These are phyloP conservation scores for Clitocybe nebularis DNA, from an alignment of 1,284 basidiomycete species.

Conservation along the genomic window DNA sequence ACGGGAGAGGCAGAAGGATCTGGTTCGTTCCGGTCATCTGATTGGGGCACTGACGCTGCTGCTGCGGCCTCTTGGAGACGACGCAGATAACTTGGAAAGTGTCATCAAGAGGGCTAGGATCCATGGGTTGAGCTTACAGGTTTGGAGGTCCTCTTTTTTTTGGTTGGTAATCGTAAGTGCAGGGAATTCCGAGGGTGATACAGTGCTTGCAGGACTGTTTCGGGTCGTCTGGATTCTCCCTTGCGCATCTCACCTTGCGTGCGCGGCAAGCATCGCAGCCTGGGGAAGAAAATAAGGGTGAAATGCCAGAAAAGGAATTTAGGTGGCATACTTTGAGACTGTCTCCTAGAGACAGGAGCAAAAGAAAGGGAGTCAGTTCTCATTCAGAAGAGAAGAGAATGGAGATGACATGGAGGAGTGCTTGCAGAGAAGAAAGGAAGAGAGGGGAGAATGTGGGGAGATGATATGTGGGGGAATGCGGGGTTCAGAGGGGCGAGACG, in stretches of 20 bases:
- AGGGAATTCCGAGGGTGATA: constrained; percentile 74
- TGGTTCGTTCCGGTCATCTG: constrained; percentile 32
- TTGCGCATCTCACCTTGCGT: constrained; percentile 76
- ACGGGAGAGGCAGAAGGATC: constrained; percentile 45
- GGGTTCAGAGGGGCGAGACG: constrained; percentile 29
- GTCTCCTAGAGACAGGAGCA: constrained; percentile 50
- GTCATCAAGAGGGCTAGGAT: constrained; percentile 2
- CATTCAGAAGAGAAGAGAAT: constrained; percentile 17
- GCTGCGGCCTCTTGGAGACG: constrained; percentile 75
- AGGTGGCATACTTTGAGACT: constrained; percentile 62
- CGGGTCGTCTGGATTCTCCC: constrained; percentile 71
- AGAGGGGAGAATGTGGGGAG: constrained; percentile 21
- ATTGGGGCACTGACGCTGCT: constrained; percentile 46
- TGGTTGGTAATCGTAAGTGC: constrained; percentile 88
- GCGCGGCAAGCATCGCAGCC: constrained; percentile 83
- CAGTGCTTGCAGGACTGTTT: constrained; percentile 82
- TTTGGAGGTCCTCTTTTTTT: constrained; percentile 90
- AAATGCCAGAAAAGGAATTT: constrained; percentile 13
- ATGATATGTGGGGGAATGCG: constrained; percentile 31
- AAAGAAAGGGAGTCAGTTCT: constrained; percentile 25
- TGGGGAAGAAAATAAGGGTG: constrained; percentile 27
- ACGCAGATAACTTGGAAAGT: constrained; percentile 57
- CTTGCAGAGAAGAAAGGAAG: constrained; percentile 19
- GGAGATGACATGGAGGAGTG: constrained; percentile 27
- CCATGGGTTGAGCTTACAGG: constrained; percentile 47